phyloP scores from a whole-genome alignment of 495 filamentous ascomycete species.

The Penicillium arizonense region DNA sequence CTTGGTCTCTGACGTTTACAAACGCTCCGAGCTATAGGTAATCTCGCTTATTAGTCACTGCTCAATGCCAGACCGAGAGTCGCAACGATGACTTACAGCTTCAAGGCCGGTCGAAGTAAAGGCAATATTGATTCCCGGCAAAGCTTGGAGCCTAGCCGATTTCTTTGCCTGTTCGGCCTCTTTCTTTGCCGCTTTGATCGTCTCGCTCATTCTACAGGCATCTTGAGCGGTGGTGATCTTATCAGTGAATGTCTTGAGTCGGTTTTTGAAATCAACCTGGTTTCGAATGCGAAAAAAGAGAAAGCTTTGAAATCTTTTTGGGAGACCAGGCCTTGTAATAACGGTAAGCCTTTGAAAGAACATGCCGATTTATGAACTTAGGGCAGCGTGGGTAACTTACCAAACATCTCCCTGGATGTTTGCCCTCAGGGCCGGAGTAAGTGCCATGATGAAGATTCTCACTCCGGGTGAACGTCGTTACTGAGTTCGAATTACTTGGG shows the following conservation, averaged over 20 bases:
- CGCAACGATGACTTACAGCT: slow-evolving; percentile 1
- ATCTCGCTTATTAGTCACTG: background rate
- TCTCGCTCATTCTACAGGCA: slow-evolving; percentile 3
- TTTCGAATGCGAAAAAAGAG: slow-evolving; percentile 15
- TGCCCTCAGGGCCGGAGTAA: slow-evolving; percentile 1
- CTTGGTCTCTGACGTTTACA: background rate
- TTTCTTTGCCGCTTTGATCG: background rate
- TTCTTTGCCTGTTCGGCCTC: background rate
- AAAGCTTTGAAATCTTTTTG: slow-evolving; percentile 13
- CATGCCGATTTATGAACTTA: background rate
- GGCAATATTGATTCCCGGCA: slow-evolving; percentile 10
- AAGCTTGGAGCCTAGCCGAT: slow-evolving; percentile 1
- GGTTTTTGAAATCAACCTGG: slow-evolving; percentile 7
- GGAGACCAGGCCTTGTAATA: slow-evolving; percentile 11
- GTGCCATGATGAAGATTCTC: background rate
- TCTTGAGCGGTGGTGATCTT: slow-evolving; percentile 1
- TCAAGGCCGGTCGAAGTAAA: slow-evolving; percentile 10
- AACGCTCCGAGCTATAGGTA: slow-evolving; percentile 1
- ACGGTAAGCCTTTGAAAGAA: background rate
- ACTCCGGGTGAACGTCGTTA: background rate
- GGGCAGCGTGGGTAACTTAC: background rate
- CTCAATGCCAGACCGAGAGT: too few species aligned
- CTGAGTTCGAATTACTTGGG: background rate
- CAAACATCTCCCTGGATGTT: slow-evolving; percentile 19
- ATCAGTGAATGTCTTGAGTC: slow-evolving; percentile 3